A percentile compares a stretch with the other conserved stretches of the same genome.
Evolutionary conservation across 2,329 filamentous ascomycete genomes (phyloP).

Genomic region (Thielaviopsis populi): DNA sequence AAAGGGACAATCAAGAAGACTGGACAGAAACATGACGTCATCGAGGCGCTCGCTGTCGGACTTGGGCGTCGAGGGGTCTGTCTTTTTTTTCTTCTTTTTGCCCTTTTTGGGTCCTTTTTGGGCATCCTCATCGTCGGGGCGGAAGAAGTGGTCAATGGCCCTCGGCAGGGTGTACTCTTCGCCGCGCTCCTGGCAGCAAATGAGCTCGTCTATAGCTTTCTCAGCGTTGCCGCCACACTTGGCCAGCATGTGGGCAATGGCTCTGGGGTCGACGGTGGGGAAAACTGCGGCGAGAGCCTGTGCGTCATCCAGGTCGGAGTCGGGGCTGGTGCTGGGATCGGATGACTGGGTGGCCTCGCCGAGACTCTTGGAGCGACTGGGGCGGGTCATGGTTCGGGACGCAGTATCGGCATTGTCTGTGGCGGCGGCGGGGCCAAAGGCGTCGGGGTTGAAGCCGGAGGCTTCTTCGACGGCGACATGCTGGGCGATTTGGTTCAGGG

Average conservation of each 20-base stretch:
- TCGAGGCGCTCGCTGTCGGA: constrained; percentile 18
- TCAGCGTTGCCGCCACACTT: constrained; percentile 4
- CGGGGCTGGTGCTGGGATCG: constrained; percentile 5
- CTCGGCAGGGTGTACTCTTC: constrained; percentile 33
- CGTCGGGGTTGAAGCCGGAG: constrained; percentile 64
- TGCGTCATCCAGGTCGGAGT: constrained; percentile 3
- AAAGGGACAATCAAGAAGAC: constrained; percentile 29
- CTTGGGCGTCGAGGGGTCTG: constrained; percentile 16
- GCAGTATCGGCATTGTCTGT: not conserved
- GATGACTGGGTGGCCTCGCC: constrained; percentile 12
- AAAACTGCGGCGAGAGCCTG: constrained; percentile 14
- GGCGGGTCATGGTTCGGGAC: constrained; percentile 8
- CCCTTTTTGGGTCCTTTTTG: constrained; percentile 23
- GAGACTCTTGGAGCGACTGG: constrained; percentile 9
- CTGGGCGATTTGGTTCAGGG: constrained; percentile 50
- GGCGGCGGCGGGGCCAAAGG: constrained; percentile 23
- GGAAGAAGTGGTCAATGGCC: constrained; percentile 70
- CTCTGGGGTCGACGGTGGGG: not conserved
- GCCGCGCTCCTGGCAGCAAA: constrained; percentile 53
- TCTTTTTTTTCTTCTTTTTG: constrained; percentile 28
- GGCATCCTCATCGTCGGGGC: constrained; percentile 33
- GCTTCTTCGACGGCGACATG: constrained; percentile 53
- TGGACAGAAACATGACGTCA: constrained; percentile 31
- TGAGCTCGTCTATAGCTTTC: constrained; percentile 58
- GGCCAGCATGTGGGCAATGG: constrained; percentile 4